Base-by-base conservation (phyloP, 2,329 filamentous ascomycete genomes). In the Epichloe sibirici region DNA sequence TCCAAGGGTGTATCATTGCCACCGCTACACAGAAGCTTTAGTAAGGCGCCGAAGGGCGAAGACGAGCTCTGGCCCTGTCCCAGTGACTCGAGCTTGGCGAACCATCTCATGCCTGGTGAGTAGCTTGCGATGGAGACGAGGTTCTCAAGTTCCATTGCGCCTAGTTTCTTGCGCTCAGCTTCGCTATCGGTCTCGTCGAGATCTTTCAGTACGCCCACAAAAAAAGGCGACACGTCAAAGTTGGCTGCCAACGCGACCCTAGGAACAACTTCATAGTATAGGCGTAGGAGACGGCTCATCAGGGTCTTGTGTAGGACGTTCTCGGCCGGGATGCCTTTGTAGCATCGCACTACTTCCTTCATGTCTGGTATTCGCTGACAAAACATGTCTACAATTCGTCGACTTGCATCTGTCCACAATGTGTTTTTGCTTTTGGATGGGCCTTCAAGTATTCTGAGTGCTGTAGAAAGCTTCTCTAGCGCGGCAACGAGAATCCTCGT, bases 61-160 rank as follows among this genome's bases (percentile, higher is more conserved):
- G 86, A 88, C 3, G 59, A 60, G 6, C 57, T 54, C 8, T 56
- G 56, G 17, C 61, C 60, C 40, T 79, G 71, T 1, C 68, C 64
- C n/a, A 86, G 71, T 1, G 75, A 75, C 57, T 85, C 79, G 54
- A 72, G 78, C 62, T 87, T 90, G 56, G 86, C 78, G 72, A 93
- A 96, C 91, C 91, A 97, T 56, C 86, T 82, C 83, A 95, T 93
- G 5, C 84, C 83, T 0, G 87, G 82, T 3, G 90, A 94, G 60
- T 84, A 81, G 56, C 82, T 80, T 3, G 90, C 89, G 63, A 96
- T 87, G 34, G 82, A 78, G 17, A 95, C 79, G 17, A 95, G 73
- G 64, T 91, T 87, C 64, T 90, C 84, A 31, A 96, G 72, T 66
- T 95, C 88, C 61, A 90, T 79, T 9, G 86, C 66, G 23, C 80